A percentile compares a stretch with the other conserved stretches of the same genome.
phyloP scores from a whole-genome alignment of 768 basidiomycete species.

The Leccinum disarticulatum region DNA sequence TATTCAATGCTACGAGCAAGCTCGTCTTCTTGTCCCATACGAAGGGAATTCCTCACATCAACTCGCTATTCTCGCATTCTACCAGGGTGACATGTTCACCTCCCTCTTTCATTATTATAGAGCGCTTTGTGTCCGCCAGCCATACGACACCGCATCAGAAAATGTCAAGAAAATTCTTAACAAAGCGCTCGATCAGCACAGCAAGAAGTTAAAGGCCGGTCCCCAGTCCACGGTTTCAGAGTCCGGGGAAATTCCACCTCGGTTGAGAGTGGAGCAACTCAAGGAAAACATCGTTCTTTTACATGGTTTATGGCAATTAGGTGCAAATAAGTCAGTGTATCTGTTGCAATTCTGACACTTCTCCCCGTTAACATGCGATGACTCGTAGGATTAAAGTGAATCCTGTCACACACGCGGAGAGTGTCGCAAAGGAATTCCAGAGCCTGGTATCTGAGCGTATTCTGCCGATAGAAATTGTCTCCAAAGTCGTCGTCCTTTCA shows the following conservation, averaged over 20 bases:
- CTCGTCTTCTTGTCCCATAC: slow-evolving; percentile 75
- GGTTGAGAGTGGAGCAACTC: slow-evolving; percentile 59
- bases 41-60: slow-evolving; percentile 97
- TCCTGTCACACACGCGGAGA: slow-evolving; percentile 46
- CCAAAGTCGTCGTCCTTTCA: slow-evolving; percentile 67
- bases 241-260: slow-evolving; percentile 41
- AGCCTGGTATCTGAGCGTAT: slow-evolving; percentile 64
- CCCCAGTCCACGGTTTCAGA: slow-evolving; percentile 31
- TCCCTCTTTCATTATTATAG: slow-evolving; percentile 88
- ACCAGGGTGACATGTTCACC: slow-evolving; percentile 77
- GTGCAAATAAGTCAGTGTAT: slow-evolving; percentile 53
- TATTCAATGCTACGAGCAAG: slow-evolving; percentile 81
- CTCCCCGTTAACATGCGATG: slow-evolving; percentile 4
- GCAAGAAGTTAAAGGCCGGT: slow-evolving; percentile 43
- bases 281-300: slow-evolving; percentile 74
- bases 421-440: slow-evolving; percentile 56
- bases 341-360: background rate
- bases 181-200: slow-evolving; percentile 65
- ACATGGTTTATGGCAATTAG: slow-evolving; percentile 69
- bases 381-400: slow-evolving; percentile 40
- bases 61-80: slow-evolving; percentile 87
- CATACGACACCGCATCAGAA: slow-evolving; percentile 85
- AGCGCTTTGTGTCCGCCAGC: slow-evolving; percentile 80
- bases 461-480: slow-evolving; percentile 74
- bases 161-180: slow-evolving; percentile 75